phyloP scores from a whole-genome alignment of 2,329 filamentous ascomycete genomes.

The Arthrobotrys conoides region DNA sequence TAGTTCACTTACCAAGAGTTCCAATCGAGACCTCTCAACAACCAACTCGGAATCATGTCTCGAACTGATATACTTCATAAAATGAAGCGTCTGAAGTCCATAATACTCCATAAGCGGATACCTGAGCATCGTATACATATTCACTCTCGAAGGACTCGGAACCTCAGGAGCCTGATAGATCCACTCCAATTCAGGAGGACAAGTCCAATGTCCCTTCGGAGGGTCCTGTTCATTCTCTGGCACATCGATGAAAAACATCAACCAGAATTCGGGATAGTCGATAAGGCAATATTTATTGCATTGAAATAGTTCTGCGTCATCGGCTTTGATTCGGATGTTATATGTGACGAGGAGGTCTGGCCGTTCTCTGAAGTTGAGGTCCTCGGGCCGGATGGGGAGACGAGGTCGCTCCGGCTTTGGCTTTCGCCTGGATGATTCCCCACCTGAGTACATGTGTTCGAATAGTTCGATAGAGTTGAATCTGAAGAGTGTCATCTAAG shows the following conservation, averaged over 20 bases:
- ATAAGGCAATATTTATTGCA: not conserved
- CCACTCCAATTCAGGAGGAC: not conserved
- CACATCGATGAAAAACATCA: not conserved
- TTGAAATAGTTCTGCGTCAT: too few species aligned
- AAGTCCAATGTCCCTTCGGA: not conserved
- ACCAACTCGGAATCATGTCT: constrained; percentile 7
- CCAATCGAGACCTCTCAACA: not conserved
- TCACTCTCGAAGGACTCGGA: not conserved
- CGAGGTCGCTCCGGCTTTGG: too few species aligned
- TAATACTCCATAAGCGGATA: constrained; percentile 12
- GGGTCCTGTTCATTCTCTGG: not conserved
- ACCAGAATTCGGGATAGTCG: not conserved
- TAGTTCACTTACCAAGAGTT: not conserved
- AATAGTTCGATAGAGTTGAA: too few species aligned
- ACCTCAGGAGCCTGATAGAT: not conserved
- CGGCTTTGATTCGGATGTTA: not conserved
- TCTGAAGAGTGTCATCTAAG: too few species aligned
- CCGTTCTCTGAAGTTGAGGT: too few species aligned
- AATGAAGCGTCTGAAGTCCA: not conserved
- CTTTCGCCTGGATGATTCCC: too few species aligned
- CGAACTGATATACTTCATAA: not conserved
- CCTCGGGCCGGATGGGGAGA: too few species aligned
- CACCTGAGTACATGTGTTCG: too few species aligned
- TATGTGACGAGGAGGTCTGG: not conserved
- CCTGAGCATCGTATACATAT: constrained; percentile 4